These are phyloP conservation scores for Crucibulum laeve DNA, from an alignment of 768 basidiomycete species.

Conservation along the genomic window DNA sequence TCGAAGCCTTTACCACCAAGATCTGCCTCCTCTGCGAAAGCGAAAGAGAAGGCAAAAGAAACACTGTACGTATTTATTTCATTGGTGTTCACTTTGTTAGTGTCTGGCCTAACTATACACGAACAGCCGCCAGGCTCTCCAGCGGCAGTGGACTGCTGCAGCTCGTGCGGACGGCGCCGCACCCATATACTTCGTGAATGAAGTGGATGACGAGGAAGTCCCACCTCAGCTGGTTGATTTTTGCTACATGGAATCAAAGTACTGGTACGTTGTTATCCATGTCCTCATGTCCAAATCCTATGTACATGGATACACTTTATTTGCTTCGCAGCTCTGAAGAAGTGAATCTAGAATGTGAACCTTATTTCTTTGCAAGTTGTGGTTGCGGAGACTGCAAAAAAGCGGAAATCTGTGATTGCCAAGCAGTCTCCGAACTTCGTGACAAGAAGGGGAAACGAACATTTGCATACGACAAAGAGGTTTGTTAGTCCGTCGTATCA, in stretches of 20 bases:
- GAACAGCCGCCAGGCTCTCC: constrained; percentile 19
- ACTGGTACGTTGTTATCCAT: constrained; percentile 36
- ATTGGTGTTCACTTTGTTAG: not conserved
- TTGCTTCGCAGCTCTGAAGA: constrained; percentile 11
- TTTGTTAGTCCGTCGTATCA: constrained; percentile 10
- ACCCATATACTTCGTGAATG: constrained; percentile 30
- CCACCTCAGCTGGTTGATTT: constrained; percentile 42
- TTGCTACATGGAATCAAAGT: constrained; percentile 48
- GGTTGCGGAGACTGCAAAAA: constrained; percentile 33
- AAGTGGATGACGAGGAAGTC: constrained; percentile 37
- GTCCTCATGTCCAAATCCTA: not conserved
- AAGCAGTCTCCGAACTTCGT: constrained; percentile 34
- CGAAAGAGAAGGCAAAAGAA: not conserved
- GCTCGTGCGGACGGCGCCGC: constrained; percentile 24
- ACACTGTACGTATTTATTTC: not conserved
- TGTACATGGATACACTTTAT: not conserved
- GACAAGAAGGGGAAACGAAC: constrained; percentile 20
- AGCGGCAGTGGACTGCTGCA: constrained; percentile 27
- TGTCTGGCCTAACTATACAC: not conserved
- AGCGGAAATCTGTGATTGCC: constrained; percentile 41
- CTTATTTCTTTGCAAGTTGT: constrained; percentile 38
- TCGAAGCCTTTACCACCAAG: not conserved
- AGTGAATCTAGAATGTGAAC: constrained; percentile 4
- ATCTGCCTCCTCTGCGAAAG: not conserved
- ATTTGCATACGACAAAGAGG: constrained; percentile 42